phyloP scores from a whole-genome alignment of 148 eudicot species.

The Amaranthus cruentus region DNA sequence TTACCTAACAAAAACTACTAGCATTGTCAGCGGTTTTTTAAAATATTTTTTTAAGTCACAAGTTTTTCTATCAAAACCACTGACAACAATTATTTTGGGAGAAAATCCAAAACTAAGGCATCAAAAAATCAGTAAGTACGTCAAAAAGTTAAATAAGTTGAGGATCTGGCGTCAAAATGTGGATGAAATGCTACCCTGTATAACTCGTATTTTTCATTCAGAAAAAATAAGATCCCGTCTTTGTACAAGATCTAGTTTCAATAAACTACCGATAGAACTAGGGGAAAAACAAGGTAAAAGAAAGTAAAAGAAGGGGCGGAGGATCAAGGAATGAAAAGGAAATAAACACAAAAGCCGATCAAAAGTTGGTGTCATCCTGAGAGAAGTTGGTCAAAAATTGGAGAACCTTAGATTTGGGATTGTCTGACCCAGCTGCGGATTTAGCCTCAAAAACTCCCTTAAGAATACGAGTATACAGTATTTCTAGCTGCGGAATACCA shows the following conservation, averaged over 20 bases:
- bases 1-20: no score
- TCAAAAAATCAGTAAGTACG: no score
- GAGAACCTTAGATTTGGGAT: slow-evolving; percentile 52
- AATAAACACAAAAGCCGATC: slow-evolving; percentile 22
- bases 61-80: no score
- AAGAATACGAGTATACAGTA: slow-evolving; percentile 67
- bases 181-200: slow-evolving; percentile 6
- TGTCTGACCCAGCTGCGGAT: slow-evolving; percentile 33
- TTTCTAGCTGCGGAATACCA: slow-evolving; percentile 82
- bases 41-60: no score
- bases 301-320: neutral
- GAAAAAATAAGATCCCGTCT: slow-evolving; percentile 26
- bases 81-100: no score
- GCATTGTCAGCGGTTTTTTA: no score
- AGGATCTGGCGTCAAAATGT: neutral
- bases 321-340: neutral
- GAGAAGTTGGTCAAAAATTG: slow-evolving; percentile 64
- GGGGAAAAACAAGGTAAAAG: no score
- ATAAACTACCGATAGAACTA: slow-evolving; percentile 20
- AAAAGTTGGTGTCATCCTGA: slow-evolving; percentile 57
- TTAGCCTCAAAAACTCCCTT: slow-evolving; percentile 69
- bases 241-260: slow-evolving; percentile 28
- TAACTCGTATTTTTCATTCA: slow-evolving; percentile 27
- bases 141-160: neutral
- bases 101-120: no score